Evolutionary conservation across 495 filamentous ascomycete genomes (phyloP).

Genomic region (Neurospora sp.): DNA sequence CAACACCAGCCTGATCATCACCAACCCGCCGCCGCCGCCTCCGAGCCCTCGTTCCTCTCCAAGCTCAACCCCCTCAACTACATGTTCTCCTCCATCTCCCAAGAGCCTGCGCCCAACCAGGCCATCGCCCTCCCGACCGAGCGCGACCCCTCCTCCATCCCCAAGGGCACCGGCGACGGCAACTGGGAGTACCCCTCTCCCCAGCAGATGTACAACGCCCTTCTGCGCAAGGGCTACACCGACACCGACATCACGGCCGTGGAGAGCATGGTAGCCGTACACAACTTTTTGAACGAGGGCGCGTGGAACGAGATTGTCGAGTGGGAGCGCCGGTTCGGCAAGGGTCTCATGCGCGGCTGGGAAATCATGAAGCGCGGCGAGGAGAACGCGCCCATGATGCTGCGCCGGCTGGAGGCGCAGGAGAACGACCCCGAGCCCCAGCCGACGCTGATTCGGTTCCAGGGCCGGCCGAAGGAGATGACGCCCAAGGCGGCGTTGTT

Average conservation of each 20-base stretch:
- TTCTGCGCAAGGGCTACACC: slow-evolving; percentile 88
- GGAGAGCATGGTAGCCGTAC: slow-evolving; percentile 93
- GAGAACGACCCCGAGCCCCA: slow-evolving; percentile 25
- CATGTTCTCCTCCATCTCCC: slow-evolving; percentile 82
- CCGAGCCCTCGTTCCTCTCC: slow-evolving; percentile 44
- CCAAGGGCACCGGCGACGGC: slow-evolving; percentile 59
- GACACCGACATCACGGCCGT: slow-evolving; percentile 88
- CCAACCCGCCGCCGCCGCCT: neutral
- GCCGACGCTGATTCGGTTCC: slow-evolving; percentile 74
- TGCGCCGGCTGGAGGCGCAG: slow-evolving; percentile 24
- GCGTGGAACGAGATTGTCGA: slow-evolving; percentile 89
- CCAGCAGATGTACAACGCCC: slow-evolving; percentile 98
- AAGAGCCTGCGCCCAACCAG: slow-evolving; percentile 64
- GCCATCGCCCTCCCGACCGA: slow-evolving; percentile 60
- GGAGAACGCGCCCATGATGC: slow-evolving; percentile 29
- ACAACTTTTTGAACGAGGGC: slow-evolving; percentile 97
- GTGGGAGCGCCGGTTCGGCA: slow-evolving; percentile 79
- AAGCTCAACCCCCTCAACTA: slow-evolving; percentile 91
- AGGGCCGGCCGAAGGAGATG: slow-evolving; percentile 76
- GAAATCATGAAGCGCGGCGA: slow-evolving; percentile 65
- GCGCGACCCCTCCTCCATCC: slow-evolving; percentile 78
- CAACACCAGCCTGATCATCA: slow-evolving; percentile 15
- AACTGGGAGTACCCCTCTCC: slow-evolving; percentile 98
- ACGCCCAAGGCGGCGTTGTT: slow-evolving; percentile 82
- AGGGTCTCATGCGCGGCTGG: slow-evolving; percentile 63